A percentile compares a stretch with the other conserved stretches of the same genome.
phyloP scores from a whole-genome alignment of 495 filamentous ascomycete species.

The Sordaria brevicollis region DNA sequence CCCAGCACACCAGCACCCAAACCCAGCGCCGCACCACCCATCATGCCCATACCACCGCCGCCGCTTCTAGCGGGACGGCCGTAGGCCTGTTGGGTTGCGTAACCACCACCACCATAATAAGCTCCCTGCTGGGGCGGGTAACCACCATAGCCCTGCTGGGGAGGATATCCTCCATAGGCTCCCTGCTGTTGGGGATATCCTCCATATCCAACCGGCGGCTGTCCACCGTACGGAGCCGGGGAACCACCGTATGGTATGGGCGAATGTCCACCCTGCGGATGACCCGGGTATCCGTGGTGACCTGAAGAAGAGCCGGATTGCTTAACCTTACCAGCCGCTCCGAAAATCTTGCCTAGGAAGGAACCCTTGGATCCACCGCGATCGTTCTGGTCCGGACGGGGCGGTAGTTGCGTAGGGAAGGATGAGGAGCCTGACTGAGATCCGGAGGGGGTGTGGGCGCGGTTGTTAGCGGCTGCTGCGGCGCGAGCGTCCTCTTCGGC shows the following conservation, averaged over 20 bases:
- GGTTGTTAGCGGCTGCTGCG: slow-evolving; percentile 16
- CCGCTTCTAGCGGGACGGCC: slow-evolving; percentile 10
- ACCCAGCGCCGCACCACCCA: slow-evolving; percentile 65
- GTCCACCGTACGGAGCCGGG: slow-evolving; percentile 27
- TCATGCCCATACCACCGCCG: slow-evolving; percentile 51
- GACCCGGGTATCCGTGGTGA: neutral
- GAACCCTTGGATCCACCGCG: slow-evolving; percentile 29
- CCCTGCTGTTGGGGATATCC: slow-evolving; percentile 31
- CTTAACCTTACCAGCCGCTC: slow-evolving; percentile 8
- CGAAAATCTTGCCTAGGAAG: slow-evolving; percentile 45
- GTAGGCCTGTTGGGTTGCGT: slow-evolving; percentile 9
- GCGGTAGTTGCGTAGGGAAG: slow-evolving; percentile 28
- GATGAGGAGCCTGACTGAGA: slow-evolving; percentile 2
- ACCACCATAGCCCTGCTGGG: slow-evolving; percentile 17
- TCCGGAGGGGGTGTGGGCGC: slow-evolving; percentile 1
- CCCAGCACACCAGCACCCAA: slow-evolving; percentile 67
- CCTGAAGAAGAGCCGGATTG: neutral
- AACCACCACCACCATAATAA: slow-evolving; percentile 20
- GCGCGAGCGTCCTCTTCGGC: slow-evolving; percentile 68
- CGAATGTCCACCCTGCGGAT: slow-evolving; percentile 12
- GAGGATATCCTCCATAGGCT: slow-evolving; percentile 14
- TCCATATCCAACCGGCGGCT: slow-evolving; percentile 6
- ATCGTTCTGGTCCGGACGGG: slow-evolving; percentile 22
- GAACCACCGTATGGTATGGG: slow-evolving; percentile 32
- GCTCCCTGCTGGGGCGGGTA: slow-evolving; percentile 19